A percentile compares a stretch with the other conserved stretches of the same genome.
phyloP scores from a whole-genome alignment of 257 asterid species.

The Echium plantagineum region DNA sequence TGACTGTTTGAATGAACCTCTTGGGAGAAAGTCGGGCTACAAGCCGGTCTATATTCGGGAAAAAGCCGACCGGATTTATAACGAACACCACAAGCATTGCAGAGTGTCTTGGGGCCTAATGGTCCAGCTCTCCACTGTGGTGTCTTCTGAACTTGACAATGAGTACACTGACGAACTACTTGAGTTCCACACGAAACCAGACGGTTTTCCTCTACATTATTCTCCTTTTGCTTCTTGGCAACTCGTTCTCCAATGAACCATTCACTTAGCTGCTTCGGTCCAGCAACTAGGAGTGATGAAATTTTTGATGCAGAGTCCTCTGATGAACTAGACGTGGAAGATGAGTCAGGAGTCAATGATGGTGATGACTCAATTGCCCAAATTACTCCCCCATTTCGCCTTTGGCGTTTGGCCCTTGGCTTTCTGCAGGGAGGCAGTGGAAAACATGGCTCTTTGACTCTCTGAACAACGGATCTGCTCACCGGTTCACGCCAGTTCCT shows the following conservation, averaged over 20 bases:
- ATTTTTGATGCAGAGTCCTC: conserved; percentile 23
- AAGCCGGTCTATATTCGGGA: conserved; percentile 77
- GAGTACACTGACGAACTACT: conserved; percentile 44
- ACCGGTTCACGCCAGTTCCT: conserved; percentile 24
- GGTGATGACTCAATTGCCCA: conserved; percentile 34
- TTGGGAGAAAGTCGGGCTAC: conserved; percentile 66
- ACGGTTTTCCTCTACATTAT: conserved; percentile 29
- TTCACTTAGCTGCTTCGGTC: conserved; percentile 27
- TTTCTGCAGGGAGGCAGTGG: conserved; percentile 30
- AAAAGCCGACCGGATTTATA: conserved; percentile 76
- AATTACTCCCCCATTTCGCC: conserved; percentile 22
- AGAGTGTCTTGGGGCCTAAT: conserved; percentile 61
- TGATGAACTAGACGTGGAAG: conserved; percentile 39
- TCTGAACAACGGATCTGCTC: conserved; percentile 18
- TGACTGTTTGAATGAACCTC: conserved; percentile 68
- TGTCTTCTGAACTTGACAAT: conserved; percentile 67
- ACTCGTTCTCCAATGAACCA: conserved; percentile 32
- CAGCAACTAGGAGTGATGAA: conserved; percentile 14
- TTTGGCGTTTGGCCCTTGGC: conserved; percentile 41
- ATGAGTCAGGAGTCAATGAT: conserved; percentile 32
- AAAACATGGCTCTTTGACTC: conserved; percentile 18
- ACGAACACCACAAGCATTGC: conserved; percentile 87
- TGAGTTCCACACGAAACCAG: conserved; percentile 20
- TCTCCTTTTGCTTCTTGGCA: conserved; percentile 45
- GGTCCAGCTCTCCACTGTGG: conserved; percentile 94